Evolutionary conservation across 441 rosid genomes (phyloP).

Genomic region (Rhodomyrtus psidioides): DNA sequence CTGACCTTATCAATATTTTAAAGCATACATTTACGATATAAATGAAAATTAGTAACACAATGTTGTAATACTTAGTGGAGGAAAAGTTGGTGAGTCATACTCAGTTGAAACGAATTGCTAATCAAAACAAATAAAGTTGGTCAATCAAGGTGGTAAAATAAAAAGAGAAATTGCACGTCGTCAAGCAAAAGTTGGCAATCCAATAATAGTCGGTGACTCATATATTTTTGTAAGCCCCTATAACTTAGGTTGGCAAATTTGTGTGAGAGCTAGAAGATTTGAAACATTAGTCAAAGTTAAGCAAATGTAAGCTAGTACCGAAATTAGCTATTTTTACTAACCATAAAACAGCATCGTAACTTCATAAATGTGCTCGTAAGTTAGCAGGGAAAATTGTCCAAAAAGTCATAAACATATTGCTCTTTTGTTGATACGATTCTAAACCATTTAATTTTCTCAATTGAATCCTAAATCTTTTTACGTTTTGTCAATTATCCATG

Average conservation of each 20-base stretch:
- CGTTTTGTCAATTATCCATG: too few relatives aligned
- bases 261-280: not conserved
- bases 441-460: too few relatives aligned
- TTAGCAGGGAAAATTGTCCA: not conserved
- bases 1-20: not conserved
- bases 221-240: not conserved
- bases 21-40: not conserved
- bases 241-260: not conserved
- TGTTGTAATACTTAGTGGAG: not conserved
- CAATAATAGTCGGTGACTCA: not conserved
- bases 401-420: too few relatives aligned
- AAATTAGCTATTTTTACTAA: not conserved
- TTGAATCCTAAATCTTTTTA: too few relatives aligned
- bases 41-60: not conserved
- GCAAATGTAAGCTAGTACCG: not conserved
- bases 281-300: not conserved
- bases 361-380: not conserved
- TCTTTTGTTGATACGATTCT: too few relatives aligned
- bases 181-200: not conserved
- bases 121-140: not conserved
- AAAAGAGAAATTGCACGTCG: accelerated
- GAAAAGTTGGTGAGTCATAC: not conserved
- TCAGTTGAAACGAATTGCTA: not conserved
- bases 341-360: not conserved
- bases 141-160: not conserved